A percentile compares a stretch with the other conserved stretches of the same genome.
Conservation (phyloP, 352 stramenopile genomes). For the Albugo candida region DNA sequence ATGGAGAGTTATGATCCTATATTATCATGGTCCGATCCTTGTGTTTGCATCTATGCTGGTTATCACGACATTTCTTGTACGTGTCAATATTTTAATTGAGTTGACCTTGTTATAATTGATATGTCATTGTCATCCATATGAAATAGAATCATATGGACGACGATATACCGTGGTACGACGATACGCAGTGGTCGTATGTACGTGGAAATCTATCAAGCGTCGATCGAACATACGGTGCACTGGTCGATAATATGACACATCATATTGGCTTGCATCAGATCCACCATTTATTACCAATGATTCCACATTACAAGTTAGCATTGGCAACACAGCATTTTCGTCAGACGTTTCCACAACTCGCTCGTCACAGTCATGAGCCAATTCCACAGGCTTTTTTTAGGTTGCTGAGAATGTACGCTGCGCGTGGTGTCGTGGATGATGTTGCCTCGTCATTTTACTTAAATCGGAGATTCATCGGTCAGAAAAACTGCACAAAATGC, state of each 20-base stretch:
- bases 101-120: too few species aligned
- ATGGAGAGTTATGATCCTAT: constrained; percentile 31
- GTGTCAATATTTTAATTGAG: not conserved
- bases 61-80: constrained; percentile 59
- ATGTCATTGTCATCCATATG: not conserved
- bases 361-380: constrained; percentile 39
- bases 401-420: constrained; percentile 36
- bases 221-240: constrained; percentile 51
- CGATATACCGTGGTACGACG: constrained; percentile 61
- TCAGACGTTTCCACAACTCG: constrained; percentile 49
- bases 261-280: constrained; percentile 77
- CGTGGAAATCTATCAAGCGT: constrained; percentile 68
- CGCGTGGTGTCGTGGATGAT: constrained; percentile 41
- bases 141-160: constrained; percentile 61
- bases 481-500: constrained; percentile 43
- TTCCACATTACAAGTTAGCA: constrained; percentile 70
- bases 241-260: constrained; percentile 72
- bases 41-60: constrained; percentile 63
- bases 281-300: constrained; percentile 76
- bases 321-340: constrained; percentile 38
- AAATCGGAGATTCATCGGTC: too few species aligned
- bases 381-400: constrained; percentile 49
- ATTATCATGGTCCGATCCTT: constrained; percentile 58
- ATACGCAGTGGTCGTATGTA: constrained; percentile 71
- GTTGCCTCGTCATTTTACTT: constrained; percentile 10